Evolutionary conservation across 768 basidiomycete genomes (phyloP).

Genomic region (Naganishia onofrii): DNA sequence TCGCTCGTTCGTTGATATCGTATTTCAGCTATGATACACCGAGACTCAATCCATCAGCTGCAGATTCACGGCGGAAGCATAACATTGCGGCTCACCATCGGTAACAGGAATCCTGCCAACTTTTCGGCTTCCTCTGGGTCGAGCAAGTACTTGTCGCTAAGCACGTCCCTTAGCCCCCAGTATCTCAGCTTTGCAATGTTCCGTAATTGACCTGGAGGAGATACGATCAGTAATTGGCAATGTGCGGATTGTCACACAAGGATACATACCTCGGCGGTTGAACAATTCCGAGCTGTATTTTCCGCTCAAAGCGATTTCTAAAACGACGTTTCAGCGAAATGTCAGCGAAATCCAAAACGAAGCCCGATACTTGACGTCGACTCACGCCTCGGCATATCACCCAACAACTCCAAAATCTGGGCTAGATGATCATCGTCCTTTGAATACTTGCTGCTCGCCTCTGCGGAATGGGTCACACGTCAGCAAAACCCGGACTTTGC

Average conservation of each 20-base stretch:
- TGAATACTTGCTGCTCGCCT: conserved; percentile 25
- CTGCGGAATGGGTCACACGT: not conserved
- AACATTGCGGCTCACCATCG: conserved; percentile 60
- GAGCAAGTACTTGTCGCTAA: conserved; percentile 94
- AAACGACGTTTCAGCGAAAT: conserved; percentile 56
- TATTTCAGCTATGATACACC: conserved; percentile 85
- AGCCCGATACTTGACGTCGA: not conserved
- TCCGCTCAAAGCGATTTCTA: conserved; percentile 70
- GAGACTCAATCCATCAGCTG: conserved; percentile 59
- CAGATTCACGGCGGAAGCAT: not conserved
- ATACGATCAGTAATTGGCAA: conserved; percentile 1
- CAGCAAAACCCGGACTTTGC: not conserved
- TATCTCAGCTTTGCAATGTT: conserved; percentile 91
- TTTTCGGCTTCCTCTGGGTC: conserved; percentile 74
- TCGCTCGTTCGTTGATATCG: conserved; percentile 81
- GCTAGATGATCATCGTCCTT: conserved; percentile 93
- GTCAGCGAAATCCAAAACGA: not conserved
- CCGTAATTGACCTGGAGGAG: conserved; percentile 55
- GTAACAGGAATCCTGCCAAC: conserved; percentile 67
- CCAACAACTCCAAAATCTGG: conserved; percentile 93
- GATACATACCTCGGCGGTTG: conserved; percentile 76
- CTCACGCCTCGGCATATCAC: conserved; percentile 58
- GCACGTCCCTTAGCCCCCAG: conserved; percentile 72
- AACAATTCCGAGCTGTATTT: conserved; percentile 95
- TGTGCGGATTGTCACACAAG: too few species aligned